Percentiles rank a stretch among this genome's conserved stretches.
Conservation (phyloP, 2,329 filamentous ascomycete species). For the Botryotinia convoluta region DNA sequence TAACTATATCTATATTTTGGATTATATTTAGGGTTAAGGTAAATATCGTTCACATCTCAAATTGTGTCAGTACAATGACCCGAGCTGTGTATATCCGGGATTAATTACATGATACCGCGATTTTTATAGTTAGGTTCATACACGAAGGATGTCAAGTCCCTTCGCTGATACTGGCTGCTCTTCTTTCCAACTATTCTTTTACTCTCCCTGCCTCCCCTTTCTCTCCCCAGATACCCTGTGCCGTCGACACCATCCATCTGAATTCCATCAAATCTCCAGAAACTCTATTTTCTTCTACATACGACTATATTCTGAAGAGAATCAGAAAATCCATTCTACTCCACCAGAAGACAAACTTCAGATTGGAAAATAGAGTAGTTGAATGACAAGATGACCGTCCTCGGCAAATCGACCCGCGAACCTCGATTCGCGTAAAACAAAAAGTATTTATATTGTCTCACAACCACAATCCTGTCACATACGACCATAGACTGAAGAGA, state of each 20-base stretch:
- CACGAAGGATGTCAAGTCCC: background rate
- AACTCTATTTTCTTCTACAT: background rate
- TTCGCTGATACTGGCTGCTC: background rate
- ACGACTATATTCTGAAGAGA: background rate
- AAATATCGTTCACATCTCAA: background rate
- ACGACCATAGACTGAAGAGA: constrained; percentile 13
- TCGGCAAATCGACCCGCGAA: background rate
- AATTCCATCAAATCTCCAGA: background rate
- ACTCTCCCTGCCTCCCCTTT: background rate
- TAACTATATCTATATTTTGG: background rate
- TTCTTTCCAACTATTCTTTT: background rate
- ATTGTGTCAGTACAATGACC: background rate
- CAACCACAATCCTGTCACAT: fast-evolving
- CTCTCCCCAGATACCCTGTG: background rate
- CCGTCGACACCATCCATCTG: background rate
- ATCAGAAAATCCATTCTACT: too few relatives aligned
- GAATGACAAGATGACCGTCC: background rate
- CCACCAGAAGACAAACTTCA: background rate
- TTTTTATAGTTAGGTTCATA: background rate
- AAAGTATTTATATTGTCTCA: background rate
- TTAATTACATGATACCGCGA: background rate
- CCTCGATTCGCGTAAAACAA: background rate
- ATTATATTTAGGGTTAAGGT: fast-evolving
- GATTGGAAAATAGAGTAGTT: background rate
- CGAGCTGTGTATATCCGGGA: background rate